phyloP scores from a whole-genome alignment of 495 filamentous ascomycete genomes.

The Letharia columbiana region DNA sequence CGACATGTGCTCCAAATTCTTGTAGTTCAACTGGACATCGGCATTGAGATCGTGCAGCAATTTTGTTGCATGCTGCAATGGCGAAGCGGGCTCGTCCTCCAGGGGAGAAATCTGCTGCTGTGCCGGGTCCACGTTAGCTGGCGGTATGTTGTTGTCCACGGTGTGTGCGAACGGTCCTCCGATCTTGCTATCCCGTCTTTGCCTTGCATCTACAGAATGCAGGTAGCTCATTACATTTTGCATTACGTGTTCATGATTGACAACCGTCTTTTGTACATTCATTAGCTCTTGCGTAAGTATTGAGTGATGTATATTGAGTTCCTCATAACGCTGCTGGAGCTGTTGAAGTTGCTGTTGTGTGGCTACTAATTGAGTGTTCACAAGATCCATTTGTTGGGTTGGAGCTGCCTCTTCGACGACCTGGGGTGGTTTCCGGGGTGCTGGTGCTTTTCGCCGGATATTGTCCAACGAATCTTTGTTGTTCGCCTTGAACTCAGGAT shows the following conservation, averaged over 20 bases:
- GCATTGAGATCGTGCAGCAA: conserved; percentile 73
- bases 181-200: conserved; percentile 53
- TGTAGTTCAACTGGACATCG: conserved; percentile 65
- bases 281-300: conserved; percentile 82
- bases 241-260: conserved; percentile 72
- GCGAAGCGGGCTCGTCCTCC: conserved; percentile 70
- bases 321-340: conserved; percentile 74
- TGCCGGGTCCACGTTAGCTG: conserved; percentile 25
- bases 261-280: conserved; percentile 78
- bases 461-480: conserved; percentile 96
- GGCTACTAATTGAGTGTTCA: conserved; percentile 80
- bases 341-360: conserved; percentile 87
- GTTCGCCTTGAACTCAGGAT: conserved; percentile 91
- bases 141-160: conserved; percentile 21
- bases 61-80: conserved; percentile 82
- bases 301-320: conserved; percentile 75
- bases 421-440: conserved; percentile 67
- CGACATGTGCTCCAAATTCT: conserved; percentile 67
- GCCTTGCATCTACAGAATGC: conserved; percentile 55
- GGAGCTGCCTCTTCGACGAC: conserved; percentile 63
- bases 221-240: conserved; percentile 66
- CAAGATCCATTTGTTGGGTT: conserved; percentile 78
- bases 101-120: conserved; percentile 37
- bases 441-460: conserved; percentile 91
- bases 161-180: conserved; percentile 40